phyloP scores from a whole-genome alignment of 495 filamentous ascomycete genomes.

The Thermothielavioides terrestris region DNA sequence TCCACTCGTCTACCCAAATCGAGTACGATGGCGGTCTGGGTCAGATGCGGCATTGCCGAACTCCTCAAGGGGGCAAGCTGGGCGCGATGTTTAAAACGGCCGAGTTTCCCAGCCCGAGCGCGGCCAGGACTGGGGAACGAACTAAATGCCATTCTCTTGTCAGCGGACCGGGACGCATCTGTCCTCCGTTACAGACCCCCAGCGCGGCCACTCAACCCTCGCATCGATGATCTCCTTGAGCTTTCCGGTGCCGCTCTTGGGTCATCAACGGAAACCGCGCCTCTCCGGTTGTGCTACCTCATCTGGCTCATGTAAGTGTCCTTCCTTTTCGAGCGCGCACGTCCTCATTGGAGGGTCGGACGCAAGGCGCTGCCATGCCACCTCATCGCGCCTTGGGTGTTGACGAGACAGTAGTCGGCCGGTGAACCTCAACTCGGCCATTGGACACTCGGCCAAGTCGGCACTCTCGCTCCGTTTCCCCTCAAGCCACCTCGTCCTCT shows the following conservation, averaged over 20 bases:
- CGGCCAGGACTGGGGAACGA: too few relatives aligned
- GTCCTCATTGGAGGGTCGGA: too few relatives aligned
- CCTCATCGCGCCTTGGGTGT: not conserved
- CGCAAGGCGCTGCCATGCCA: too few relatives aligned
- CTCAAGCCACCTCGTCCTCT: too few relatives aligned
- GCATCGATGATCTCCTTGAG: not conserved
- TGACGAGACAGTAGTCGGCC: too few relatives aligned
- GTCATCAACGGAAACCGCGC: not conserved
- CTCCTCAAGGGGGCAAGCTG: not conserved
- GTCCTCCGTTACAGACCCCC: not conserved
- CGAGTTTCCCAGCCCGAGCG: not conserved
- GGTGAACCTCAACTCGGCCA: too few relatives aligned
- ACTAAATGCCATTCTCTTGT: not conserved
- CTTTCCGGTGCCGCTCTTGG: not conserved
- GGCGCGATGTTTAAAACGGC: constrained; percentile 4
- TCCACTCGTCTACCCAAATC: not conserved
- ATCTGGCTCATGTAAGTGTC: constrained; percentile 4
- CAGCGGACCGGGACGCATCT: not conserved
- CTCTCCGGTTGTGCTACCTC: not conserved
- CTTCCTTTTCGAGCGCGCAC: not conserved
- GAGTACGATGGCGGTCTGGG: not conserved
- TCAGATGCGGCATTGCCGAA: not conserved
- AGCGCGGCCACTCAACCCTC: not conserved
- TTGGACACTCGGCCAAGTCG: too few relatives aligned
- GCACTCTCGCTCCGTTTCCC: too few relatives aligned